Evolutionary conservation across 2,329 filamentous ascomycete genomes (phyloP), one percentile per base, ranked within the genome.

Genomic region (Talaromyces pinophilus): DNA sequence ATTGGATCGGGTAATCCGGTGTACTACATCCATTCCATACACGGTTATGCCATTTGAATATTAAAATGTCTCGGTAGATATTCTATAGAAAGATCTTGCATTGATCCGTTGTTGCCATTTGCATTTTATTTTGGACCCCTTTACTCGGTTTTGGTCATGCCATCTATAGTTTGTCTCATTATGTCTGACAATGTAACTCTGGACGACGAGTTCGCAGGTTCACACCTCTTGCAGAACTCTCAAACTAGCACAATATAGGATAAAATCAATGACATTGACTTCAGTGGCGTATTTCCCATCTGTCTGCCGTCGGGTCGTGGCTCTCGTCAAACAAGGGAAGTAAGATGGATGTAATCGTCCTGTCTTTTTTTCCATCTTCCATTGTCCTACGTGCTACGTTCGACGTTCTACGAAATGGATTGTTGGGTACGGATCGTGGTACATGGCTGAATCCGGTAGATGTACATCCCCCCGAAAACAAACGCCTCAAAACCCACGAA

Each of bases 1-100:
- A 38, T 40, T 38, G 30, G n/a, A 38, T 57, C 54, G 54, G 54
- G 33, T 11, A 57, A 40, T 57, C 33, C 54, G 54, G n/a, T 57
- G 54, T 57, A 57, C 54, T 38, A 57, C 54, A 25, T 25, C 50
- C 50, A 33, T 11, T 30, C 15, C 15, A 33, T 5, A 8, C 33
- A 28, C 13, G 30, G 19, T 8, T 22, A 57, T 38, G 10, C 1
- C 5, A 19, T 25, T 57, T 40, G 33, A 25, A 4, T 22, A n/a
- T 33, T n/a, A 40, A 15, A 40, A 40, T 57, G 19, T 57, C 33
- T 57, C 54, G 54, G 54, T 17, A 15, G 10, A 22, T 57, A 38
- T 30, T 52, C 5, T 28, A 28, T 28, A 17, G 6, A 17, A 52
- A 28, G 22, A 17, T 2, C 22, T 52, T 30, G 28, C 50, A 54